Base-by-base conservation (phyloP, 129 eudicot species). In the Pulicaria dysenterica region DNA sequence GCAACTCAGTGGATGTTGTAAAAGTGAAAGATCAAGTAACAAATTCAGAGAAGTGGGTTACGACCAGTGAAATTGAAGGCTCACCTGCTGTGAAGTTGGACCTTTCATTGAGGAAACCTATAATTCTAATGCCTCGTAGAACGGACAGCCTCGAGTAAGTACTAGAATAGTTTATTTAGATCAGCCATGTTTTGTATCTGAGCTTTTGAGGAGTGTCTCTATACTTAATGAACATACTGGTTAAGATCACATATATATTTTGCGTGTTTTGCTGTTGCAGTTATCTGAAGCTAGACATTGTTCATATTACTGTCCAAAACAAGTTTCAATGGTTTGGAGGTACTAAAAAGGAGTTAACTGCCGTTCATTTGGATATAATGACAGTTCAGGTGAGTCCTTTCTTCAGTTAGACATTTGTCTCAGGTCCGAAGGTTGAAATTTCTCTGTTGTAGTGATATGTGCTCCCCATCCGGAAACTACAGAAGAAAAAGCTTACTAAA, bases 11-110 rank as follows among this genome's bases (percentile, higher is more conserved):
- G 72, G 97, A 83, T 79, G 82, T 84, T 70, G 85, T 94, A 50
- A 83, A 84, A 83, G 87, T 94, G 58, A 84, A 82, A 59, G 97
- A 94, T 83, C 99, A 94, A 71, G 89, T 63, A 80, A 88, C 99
- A 72, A 67, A 94, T 78, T 73, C 96, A 11, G 97, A 94, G 75
- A 90, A 84, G 84, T 88, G 90, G 91, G 85, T 87, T 70, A 87
- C 91, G 55, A 79, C 76, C 63, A 94, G 95, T 82, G 96, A 94
- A 79, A 73, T 94, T 72, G 99, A 94, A 86, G 99, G 99, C 77
- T 88, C 96, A 62, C 99, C 99, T 79, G 99, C 99, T 71, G 70
- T 94, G n/a, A 94, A 90, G 88, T 77, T 94, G 81, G 95, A 90
- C 77, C 85, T 94, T 72, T 94, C 99, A 10, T 87, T 94, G 74